Evolutionary conservation across 2,329 filamentous ascomycete species (phyloP).

Genomic region (Piedraia hortae): DNA sequence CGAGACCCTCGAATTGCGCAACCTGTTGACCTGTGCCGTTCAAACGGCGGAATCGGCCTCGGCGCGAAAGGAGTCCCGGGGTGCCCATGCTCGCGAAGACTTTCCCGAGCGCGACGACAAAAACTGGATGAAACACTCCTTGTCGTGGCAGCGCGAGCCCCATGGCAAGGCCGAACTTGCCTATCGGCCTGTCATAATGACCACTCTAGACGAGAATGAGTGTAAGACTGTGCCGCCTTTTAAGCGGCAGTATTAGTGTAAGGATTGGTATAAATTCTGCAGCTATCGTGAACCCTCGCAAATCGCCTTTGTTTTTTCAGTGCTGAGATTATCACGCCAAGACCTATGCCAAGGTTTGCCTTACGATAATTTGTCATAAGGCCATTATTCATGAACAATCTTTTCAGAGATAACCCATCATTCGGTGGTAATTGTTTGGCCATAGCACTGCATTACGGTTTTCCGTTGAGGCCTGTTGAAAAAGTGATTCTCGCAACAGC

Average conservation of each 20-base stretch:
- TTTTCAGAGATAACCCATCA: no score
- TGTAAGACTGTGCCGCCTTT: slow-evolving; percentile 91
- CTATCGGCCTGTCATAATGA: slow-evolving; percentile 59
- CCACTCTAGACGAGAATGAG: slow-evolving; percentile 79
- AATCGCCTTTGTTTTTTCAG: no score
- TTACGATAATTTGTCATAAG: no score
- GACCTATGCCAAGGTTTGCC: no score
- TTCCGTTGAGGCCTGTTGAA: no score
- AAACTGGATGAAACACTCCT: slow-evolving; percentile 98
- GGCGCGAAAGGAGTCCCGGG: slow-evolving; percentile 81
- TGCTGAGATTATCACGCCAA: no score
- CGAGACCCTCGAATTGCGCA: slow-evolving; percentile 84
- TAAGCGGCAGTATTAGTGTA: slow-evolving; percentile 72
- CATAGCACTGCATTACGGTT: no score
- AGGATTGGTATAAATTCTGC: no score
- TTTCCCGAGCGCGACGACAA: slow-evolving; percentile 83
- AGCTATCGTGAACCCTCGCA: no score
- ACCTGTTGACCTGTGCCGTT: slow-evolving; percentile 80
- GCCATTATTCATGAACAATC: no score
- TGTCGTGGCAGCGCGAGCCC: slow-evolving; percentile 81
- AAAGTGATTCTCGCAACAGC: no score
- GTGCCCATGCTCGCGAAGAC: slow-evolving; percentile 82
- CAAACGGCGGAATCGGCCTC: slow-evolving; percentile 82
- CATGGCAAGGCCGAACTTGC: slow-evolving; percentile 65
- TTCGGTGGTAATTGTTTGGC: no score